Percentiles rank a stretch among this genome's conserved stretches.
These are phyloP conservation scores for Boletus sp. DNA, from an alignment of 1,284 basidiomycete genomes.

Conservation along the genomic window DNA sequence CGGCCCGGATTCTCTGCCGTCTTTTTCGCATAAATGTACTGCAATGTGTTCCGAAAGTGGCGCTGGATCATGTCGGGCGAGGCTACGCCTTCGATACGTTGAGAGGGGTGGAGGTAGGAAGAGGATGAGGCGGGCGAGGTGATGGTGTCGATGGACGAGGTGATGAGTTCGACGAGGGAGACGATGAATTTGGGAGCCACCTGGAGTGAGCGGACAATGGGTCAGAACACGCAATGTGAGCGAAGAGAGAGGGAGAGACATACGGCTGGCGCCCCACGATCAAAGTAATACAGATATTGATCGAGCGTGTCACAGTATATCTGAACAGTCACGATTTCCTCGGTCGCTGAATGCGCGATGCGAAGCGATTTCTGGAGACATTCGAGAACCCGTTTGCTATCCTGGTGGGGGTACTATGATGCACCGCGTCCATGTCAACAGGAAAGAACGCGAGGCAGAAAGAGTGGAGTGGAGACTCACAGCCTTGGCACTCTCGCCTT, in stretches of 20 bases:
- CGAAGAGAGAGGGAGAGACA: constrained; percentile 22
- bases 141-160: constrained; percentile 84
- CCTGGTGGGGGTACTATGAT: constrained; percentile 78
- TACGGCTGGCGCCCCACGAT: constrained; percentile 85
- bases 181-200: constrained; percentile 92
- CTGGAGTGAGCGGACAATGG: constrained; percentile 41
- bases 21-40: constrained; percentile 80
- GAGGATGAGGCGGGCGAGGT: constrained; percentile 50
- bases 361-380: constrained; percentile 91
- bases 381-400: constrained; percentile 92
- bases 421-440: background rate
- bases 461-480: constrained; percentile 39
- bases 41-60: constrained; percentile 89
- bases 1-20: constrained; percentile 45
- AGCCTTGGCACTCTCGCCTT: constrained; percentile 51
- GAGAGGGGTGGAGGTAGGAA: constrained; percentile 78
- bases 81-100: constrained; percentile 84
- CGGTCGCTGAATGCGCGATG: constrained; percentile 90
- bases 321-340: constrained; percentile 91
- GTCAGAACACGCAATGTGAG: background rate
- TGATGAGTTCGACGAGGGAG: constrained; percentile 89
- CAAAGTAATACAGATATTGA: constrained; percentile 90
- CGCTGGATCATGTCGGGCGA: constrained; percentile 87
- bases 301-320: constrained; percentile 93
- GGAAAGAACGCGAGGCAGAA: background rate